phyloP scores from a whole-genome alignment of 768 basidiomycete species.

The Dentipellis fragilis region DNA sequence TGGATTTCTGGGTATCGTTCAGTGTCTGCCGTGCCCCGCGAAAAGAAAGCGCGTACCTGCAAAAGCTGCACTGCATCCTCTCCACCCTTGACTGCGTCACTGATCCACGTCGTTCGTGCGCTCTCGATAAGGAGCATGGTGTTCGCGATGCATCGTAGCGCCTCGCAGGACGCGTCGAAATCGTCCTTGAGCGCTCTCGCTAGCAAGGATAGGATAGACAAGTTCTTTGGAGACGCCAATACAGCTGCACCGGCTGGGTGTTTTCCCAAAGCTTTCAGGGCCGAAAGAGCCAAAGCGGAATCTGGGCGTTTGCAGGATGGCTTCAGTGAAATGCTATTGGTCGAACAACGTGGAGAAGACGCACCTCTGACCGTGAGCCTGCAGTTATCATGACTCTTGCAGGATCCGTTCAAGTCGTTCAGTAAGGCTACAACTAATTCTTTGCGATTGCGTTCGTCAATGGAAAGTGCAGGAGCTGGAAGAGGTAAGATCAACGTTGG shows the following conservation, averaged over 20 bases:
- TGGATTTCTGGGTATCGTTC: conserved; percentile 41
- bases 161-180: conserved; percentile 53
- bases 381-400: neutral
- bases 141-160: conserved; percentile 72
- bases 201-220: conserved; percentile 44
- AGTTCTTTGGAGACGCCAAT: conserved; percentile 43
- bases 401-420: conserved; percentile 30
- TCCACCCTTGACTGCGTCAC: conserved; percentile 54
- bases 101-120: conserved; percentile 48
- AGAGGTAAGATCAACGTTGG: neutral
- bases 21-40: neutral
- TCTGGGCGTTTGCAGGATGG: conserved; percentile 33
- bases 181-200: conserved; percentile 46
- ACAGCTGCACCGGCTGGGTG: conserved; percentile 57
- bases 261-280: conserved; percentile 69
- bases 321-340: neutral
- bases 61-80: conserved; percentile 43
- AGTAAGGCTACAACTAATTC: conserved; percentile 50
- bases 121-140: conserved; percentile 59
- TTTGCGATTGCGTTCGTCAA: conserved; percentile 38
- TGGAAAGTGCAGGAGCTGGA: conserved; percentile 36
- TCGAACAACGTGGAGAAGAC: conserved; percentile 8
- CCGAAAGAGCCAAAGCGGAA: conserved; percentile 52
- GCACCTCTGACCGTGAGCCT: conserved; percentile 49
- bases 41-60: conserved; percentile 33